These are phyloP conservation scores for Rhizoclosmatium sp. DNA, from an alignment of 192 early-diverging fungal genomes.

Conservation along the genomic window DNA sequence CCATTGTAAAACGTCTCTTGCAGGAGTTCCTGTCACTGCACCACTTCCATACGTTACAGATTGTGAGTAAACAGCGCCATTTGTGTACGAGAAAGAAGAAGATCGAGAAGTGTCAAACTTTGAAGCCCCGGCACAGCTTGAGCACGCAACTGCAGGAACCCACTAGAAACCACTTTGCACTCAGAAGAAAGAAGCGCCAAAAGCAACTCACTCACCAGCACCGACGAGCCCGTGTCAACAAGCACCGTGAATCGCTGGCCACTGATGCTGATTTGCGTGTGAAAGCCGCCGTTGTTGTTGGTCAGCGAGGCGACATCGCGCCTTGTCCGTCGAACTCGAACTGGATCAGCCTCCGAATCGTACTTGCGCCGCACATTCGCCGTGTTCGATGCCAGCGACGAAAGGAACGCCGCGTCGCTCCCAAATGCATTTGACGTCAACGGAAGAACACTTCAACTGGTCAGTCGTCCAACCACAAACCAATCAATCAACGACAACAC, in stretches of 20 bases:
- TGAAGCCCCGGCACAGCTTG: background rate
- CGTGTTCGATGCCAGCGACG: no score
- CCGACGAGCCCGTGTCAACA: constrained; percentile 24
- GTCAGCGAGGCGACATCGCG: background rate
- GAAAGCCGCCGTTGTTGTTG: background rate
- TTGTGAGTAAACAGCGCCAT: background rate
- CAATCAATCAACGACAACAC: no score
- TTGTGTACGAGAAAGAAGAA: background rate
- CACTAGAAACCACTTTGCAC: background rate
- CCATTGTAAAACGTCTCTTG: background rate
- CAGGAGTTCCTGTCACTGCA: constrained; percentile 10
- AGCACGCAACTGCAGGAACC: background rate
- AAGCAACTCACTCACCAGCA: background rate
- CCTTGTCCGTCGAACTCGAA: background rate
- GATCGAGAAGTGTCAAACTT: background rate
- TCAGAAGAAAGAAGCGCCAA: no score
- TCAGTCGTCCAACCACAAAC: no score
- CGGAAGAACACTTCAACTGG: no score
- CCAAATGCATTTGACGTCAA: no score
- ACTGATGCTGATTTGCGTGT: constrained; percentile 5
- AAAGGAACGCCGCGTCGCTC: no score
- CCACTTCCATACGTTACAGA: constrained; percentile 4
- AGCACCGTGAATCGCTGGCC: background rate
- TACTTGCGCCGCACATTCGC: no score
- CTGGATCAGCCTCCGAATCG: no score